Evolutionary conservation across 1,139 yeast species (phyloP), one percentile per base, ranked within the genome.

Genomic region (Starmera stellimalicola): DNA sequence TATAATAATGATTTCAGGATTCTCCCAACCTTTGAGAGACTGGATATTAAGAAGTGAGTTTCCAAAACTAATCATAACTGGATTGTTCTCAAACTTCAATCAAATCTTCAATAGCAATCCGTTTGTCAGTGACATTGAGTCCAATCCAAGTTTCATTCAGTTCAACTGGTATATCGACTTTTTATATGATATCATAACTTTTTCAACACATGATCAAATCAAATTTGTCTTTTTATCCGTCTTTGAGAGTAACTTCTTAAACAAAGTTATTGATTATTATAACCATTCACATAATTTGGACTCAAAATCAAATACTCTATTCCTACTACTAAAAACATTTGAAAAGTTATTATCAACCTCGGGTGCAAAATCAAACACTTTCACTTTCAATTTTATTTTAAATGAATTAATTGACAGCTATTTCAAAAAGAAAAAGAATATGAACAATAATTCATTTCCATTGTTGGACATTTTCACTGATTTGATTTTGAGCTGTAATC

Each of bases 21-120:
- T 27, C 10, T 29, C 29, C 3, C 16, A 23, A 6, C 9, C 6
- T 2, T 18, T 31, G 11, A 32, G 16, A 16, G 7, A 30, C 7
- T 34, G 36, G 36, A 4, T 34, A 8, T 24, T 34, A 14, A 12
- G 9, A 4, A 31, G 36, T 25, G 36, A 31, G 6, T 34, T 34
- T 16, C 36, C 36, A 3, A 17, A 18, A 7, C 3, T 30, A 2
- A 16, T 34, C 4, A 22, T 18, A 2, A 25, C 31, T 12, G 36
- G 34, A 6, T 14, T 34, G 6, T 17, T 31, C 8, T 30, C 31
- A 6, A 16, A 16, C 14, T 31, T 34, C n/a, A 34, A 25, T n/a
- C 33, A 34, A n/a, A 8, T 34, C 7, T 34, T 26, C 17, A 26
- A 25, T 14, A 31, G 19, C 17, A 12, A 17, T 3, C n/a, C 29